Conservation (phyloP, 2,329 filamentous ascomycete species). For the Neonectria neomacrospora region DNA sequence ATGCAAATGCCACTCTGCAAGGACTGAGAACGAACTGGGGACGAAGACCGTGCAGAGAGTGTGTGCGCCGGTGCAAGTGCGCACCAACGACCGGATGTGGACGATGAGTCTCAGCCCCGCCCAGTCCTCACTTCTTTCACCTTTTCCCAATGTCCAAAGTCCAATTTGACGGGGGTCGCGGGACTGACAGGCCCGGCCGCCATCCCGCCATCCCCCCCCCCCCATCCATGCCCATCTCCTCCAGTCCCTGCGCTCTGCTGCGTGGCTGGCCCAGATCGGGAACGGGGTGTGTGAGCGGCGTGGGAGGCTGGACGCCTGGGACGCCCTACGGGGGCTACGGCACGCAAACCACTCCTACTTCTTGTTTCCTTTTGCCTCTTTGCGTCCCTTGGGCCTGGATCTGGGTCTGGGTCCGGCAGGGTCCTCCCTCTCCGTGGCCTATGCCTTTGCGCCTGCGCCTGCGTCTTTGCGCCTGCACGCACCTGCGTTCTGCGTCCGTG, state of each 20-base stretch:
- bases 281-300: constrained; percentile 35
- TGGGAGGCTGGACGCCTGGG: constrained; percentile 27
- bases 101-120: constrained; percentile 8
- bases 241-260: constrained; percentile 40
- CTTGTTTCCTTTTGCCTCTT: constrained; percentile 18
- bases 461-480: constrained; percentile 12
- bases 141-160: not conserved
- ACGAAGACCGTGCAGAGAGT: not conserved
- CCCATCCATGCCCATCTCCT: constrained; percentile 32
- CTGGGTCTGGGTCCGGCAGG: constrained; percentile 20
- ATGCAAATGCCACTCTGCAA: not conserved
- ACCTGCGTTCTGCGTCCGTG: constrained; percentile 5
- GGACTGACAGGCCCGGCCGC: constrained; percentile 18
- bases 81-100: constrained; percentile 16
- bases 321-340: constrained; percentile 21
- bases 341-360: constrained; percentile 40
- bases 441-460: constrained; percentile 23
- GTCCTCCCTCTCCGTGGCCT: constrained; percentile 26
- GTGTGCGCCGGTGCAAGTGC: not conserved
- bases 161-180: constrained; percentile 10
- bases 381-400: constrained; percentile 20
- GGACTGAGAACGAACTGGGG: constrained; percentile 5
- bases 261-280: constrained; percentile 45
- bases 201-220: too few relatives aligned
- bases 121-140: not conserved